Conservation (phyloP, 352 stramenopile genomes). For the Elongisporangium anandrum region DNA sequence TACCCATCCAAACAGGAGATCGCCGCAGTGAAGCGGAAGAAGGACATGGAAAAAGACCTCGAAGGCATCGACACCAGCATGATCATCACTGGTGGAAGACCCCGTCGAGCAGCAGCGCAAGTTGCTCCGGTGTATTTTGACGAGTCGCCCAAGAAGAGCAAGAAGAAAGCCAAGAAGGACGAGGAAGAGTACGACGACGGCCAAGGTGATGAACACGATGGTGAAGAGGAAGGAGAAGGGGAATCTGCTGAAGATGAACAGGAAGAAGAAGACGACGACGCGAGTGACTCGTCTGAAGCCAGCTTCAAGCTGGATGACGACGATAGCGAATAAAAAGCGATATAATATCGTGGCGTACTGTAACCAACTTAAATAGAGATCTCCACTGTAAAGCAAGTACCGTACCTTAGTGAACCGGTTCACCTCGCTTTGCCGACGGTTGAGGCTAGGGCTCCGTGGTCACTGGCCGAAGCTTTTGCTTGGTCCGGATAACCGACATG, state of each 20-base stretch:
- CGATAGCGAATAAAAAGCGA: neutral
- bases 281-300: constrained; percentile 29
- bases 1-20: constrained; percentile 73
- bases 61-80: constrained; percentile 81
- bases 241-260: constrained; percentile 7
- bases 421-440: neutral
- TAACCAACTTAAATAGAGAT: neutral
- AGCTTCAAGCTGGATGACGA: neutral
- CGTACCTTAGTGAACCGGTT: neutral
- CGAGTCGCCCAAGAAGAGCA: constrained; percentile 7
- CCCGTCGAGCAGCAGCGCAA: constrained; percentile 18
- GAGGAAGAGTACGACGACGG: constrained; percentile 29
- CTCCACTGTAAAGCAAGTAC: neutral
- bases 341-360: neutral
- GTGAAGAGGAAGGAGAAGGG: constrained; percentile 15
- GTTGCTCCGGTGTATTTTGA: constrained; percentile 13
- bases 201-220: constrained; percentile 3
- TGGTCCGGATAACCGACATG: constrained; percentile 11
- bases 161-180: constrained; percentile 26
- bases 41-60: constrained; percentile 60
- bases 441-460: neutral
- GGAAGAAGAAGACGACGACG: constrained; percentile 7
- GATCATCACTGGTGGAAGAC: constrained; percentile 49
- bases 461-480: constrained; percentile 5
- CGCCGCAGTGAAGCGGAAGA: constrained; percentile 60